Evolutionary conservation across 176 grass and related monocot species (phyloP).

Genomic region (Oryza meridionalis): DNA sequence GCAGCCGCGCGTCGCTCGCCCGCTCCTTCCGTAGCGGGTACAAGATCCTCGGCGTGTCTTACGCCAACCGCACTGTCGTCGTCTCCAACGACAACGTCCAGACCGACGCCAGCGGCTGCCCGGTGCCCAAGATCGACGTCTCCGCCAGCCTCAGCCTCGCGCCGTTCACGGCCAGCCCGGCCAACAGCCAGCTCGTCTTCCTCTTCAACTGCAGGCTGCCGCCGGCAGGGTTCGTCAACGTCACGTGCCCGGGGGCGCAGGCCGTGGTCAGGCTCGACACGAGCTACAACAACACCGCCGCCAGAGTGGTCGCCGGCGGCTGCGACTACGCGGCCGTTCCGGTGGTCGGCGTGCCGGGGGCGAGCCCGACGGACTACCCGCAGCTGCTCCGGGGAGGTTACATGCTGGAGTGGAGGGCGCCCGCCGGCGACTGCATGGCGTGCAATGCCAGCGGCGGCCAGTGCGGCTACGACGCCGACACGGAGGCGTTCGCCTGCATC

Average conservation of each 20-base stretch:
- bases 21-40: constrained; percentile 32
- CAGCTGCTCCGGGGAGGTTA: constrained; percentile 43
- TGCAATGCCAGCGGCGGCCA: constrained; percentile 51
- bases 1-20: not conserved
- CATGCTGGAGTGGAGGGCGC: constrained; percentile 49
- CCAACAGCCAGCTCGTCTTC: constrained; percentile 61
- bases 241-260: not conserved
- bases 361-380: constrained; percentile 21
- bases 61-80: constrained; percentile 40
- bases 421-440: constrained; percentile 38
- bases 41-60: constrained; percentile 51
- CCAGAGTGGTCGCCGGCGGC: not conserved
- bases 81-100: constrained; percentile 47
- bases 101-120: constrained; percentile 39
- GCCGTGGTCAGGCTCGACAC: constrained; percentile 35
- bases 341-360: constrained; percentile 33
- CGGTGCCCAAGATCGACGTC: constrained; percentile 41
- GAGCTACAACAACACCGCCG: not conserved
- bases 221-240: constrained; percentile 1
- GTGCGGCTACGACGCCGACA: constrained; percentile 50
- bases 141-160: constrained; percentile 50
- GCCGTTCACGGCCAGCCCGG: constrained; percentile 35
- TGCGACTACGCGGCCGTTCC: constrained; percentile 38
- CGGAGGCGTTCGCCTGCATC: constrained; percentile 48
- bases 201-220: constrained; percentile 50